Percentiles rank a stretch among this genome's conserved stretches.
Evolutionary conservation across 768 basidiomycete genomes (phyloP).

Genomic region (Sporobolomyces phaffii): DNA sequence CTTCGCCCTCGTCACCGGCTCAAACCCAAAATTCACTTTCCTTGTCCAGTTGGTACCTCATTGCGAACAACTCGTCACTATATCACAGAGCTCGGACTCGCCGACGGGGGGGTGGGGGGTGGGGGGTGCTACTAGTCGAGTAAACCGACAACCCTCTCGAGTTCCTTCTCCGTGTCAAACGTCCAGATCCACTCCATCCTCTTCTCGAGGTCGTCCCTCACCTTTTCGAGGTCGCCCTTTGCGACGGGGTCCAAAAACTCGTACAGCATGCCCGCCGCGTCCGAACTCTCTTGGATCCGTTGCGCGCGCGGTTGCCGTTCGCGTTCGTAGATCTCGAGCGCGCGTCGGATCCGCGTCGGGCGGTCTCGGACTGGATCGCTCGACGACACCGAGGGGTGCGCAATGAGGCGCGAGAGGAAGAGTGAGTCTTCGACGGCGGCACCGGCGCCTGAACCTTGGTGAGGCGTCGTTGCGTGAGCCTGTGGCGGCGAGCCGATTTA

Average conservation of each 20-base stretch:
- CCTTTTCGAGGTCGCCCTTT: constrained; percentile 4
- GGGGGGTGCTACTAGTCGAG: background rate
- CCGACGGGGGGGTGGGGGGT: no score
- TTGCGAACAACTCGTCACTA: no score
- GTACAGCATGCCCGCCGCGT: constrained; percentile 41
- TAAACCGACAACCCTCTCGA: background rate
- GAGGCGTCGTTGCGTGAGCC: constrained; percentile 53
- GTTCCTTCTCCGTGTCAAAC: constrained; percentile 1
- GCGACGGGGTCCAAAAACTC: constrained; percentile 32
- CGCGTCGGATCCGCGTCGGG: no score
- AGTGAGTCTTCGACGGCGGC: constrained; percentile 52
- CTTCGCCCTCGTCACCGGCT: no score
- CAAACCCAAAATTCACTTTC: no score
- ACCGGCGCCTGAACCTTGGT: constrained; percentile 54
- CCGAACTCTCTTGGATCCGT: constrained; percentile 37
- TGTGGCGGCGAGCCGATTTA: constrained; percentile 52
- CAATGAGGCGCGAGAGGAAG: constrained; percentile 42
- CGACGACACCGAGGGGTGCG: background rate
- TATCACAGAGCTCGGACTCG: no score
- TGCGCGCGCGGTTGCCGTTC: constrained; percentile 46
- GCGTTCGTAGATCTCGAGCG: constrained; percentile 44
- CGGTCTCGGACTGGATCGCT: no score
- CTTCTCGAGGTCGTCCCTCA: constrained; percentile 7
- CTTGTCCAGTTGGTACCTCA: no score
- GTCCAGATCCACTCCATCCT: constrained; percentile 32